Conservation (phyloP, 495 filamentous ascomycete species). For the Hypomontagnella submonticulosa region DNA sequence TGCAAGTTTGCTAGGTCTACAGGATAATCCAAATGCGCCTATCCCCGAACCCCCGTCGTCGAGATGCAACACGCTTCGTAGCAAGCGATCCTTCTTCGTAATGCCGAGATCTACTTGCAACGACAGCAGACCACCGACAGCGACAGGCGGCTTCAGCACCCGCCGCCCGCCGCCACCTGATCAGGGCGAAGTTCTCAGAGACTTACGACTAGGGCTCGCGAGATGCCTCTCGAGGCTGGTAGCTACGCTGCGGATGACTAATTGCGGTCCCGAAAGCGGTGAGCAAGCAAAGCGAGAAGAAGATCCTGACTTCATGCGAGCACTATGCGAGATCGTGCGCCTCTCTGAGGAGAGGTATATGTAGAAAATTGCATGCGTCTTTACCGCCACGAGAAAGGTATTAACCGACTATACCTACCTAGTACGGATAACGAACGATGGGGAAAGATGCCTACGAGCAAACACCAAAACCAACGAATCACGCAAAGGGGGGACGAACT, state of each 20-base stretch:
- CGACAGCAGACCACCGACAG: constrained; percentile 33
- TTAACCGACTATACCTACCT: background rate
- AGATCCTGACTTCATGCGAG: constrained; percentile 53
- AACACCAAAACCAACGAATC: background rate
- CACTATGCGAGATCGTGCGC: constrained; percentile 57
- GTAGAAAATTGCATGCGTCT: constrained; percentile 1
- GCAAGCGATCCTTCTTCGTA: constrained; percentile 38
- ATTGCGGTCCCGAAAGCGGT: constrained; percentile 27
- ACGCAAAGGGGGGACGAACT: background rate
- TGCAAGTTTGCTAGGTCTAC: constrained; percentile 54
- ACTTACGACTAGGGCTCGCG: constrained; percentile 52
- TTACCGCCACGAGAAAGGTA: background rate
- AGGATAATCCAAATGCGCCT: constrained; percentile 34
- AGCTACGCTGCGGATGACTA: constrained; percentile 49
- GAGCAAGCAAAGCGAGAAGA: constrained; percentile 35
- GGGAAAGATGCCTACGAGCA: background rate
- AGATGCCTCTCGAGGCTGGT: constrained; percentile 53
- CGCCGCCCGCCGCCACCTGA: constrained; percentile 26
- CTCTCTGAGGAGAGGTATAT: constrained; percentile 51
- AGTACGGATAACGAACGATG: background rate
- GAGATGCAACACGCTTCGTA: constrained; percentile 32
- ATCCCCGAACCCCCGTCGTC: constrained; percentile 41
- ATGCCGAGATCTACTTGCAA: constrained; percentile 10
- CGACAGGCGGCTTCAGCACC: constrained; percentile 9
- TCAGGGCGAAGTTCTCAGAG: constrained; percentile 37